Evolutionary conservation across 345 rosid species (phyloP).

Genomic region (Hibiscus mutabilis): DNA sequence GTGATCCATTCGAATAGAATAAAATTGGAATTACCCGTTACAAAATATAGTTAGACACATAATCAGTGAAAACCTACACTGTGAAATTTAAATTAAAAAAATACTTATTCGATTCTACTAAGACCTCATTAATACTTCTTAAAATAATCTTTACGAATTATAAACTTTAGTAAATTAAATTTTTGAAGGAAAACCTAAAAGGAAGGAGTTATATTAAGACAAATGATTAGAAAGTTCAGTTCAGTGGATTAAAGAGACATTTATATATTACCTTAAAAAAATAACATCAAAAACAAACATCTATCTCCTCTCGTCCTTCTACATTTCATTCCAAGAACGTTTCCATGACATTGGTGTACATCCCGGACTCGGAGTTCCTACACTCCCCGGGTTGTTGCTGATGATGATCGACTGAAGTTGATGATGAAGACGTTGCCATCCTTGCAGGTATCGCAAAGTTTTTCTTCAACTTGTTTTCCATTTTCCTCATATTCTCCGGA

Average conservation of each 20-base stretch:
- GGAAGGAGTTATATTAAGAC: not conserved
- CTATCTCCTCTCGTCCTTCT: not conserved
- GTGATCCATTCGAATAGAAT: no score
- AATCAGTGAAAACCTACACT: no score
- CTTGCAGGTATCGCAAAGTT: slow-evolving; percentile 71
- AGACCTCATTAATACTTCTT: no score
- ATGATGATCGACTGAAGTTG: slow-evolving; percentile 51
- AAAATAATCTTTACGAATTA: no score
- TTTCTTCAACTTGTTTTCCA: slow-evolving; percentile 70
- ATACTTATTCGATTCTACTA: no score
- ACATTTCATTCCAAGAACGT: slow-evolving; percentile 62
- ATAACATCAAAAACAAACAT: slow-evolving; percentile 13
- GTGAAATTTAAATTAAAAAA: no score
- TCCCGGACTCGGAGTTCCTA: slow-evolving; percentile 48
- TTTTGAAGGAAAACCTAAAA: no score
- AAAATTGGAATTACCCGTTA: no score
- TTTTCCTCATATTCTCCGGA: slow-evolving; percentile 36
- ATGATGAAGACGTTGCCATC: slow-evolving; percentile 67
- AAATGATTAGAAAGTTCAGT: slow-evolving; percentile 19
- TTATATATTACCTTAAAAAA: no score
- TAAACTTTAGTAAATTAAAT: no score
- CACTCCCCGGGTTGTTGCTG: slow-evolving; percentile 41
- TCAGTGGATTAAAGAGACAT: not conserved
- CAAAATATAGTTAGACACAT: no score
- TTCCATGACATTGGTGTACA: slow-evolving; percentile 73